These are phyloP conservation scores for Skeletonema menzelii DNA, from an alignment of 108 stramenopile genomes.

Conservation along the genomic window DNA sequence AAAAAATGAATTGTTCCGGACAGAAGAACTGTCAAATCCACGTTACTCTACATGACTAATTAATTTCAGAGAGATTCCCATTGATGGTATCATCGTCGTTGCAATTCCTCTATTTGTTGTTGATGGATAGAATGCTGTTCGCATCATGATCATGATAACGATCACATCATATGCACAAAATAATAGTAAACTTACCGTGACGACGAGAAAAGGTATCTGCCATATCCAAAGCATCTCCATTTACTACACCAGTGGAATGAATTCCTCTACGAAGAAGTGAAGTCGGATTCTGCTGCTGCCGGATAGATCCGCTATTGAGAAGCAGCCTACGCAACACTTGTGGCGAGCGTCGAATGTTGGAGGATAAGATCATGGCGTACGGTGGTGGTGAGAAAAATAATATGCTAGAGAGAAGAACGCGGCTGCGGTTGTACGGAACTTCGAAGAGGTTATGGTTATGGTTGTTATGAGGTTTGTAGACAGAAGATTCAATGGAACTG, in stretches of 20 bases:
- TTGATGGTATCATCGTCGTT: background rate
- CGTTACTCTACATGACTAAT: background rate
- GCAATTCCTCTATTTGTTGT: background rate
- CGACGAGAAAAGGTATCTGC: constrained; percentile 81
- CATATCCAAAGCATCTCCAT: constrained; percentile 78
- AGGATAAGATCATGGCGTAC: constrained; percentile 7
- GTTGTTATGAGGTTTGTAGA: too few species aligned
- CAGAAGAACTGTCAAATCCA: constrained; percentile 3
- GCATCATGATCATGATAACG: background rate
- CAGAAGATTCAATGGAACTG: too few species aligned
- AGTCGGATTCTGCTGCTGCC: background rate
- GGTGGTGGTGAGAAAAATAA: too few species aligned
- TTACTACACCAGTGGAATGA: constrained; percentile 38
- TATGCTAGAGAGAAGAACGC: too few species aligned
- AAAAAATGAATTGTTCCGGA: background rate
- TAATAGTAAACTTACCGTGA: constrained; percentile 75
- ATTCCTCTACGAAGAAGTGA: constrained; percentile 21
- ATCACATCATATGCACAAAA: background rate
- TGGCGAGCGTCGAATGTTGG: constrained; percentile 19
- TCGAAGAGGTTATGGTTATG: too few species aligned
- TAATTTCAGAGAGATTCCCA: background rate
- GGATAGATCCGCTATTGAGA: background rate
- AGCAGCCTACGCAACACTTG: background rate
- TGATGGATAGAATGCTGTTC: background rate
- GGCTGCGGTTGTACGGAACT: too few species aligned